Evolutionary conservation across 2,329 filamentous ascomycete genomes (phyloP), one percentile per base, ranked within the genome.

Genomic region (Myriosclerotinia scirpicola): DNA sequence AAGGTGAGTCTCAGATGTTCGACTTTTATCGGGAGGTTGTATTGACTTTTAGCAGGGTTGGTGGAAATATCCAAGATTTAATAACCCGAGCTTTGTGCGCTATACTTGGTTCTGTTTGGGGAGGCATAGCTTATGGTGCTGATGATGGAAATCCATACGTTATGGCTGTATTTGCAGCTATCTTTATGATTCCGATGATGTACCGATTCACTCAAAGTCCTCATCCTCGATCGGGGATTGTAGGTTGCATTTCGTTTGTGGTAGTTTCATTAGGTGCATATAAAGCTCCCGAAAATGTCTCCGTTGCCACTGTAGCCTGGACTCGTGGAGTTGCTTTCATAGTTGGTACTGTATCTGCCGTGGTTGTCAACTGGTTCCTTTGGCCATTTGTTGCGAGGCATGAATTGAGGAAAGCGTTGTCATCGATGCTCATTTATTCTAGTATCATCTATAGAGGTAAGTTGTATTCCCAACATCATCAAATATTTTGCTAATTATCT

Each of bases 301-400:
- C 81, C 0, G 73, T 79, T 5, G 74, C 76, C 3, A 72, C 77
- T 4, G 78, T 83, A 8, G 81, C 81, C 9, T 81, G 81, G 68
- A 80, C 81, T 46, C 78, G 80, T 52, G 84, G 84, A 0, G 69
- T 82, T 3, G 79, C 82, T 0, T 82, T 87, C 67, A 77, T 86
- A 2, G 74, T 85, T 30, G 85, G 85, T 2, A 81, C 85, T 3
- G 78, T 83, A 1, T 79, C 81, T 1, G 83, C 85, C 0, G 78
- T 87, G 14, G 68, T 85, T 0, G 80, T 86, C 17, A 87, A 86
- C 69, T 87, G 84, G 84, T 71, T 85, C 15, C 76, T 87, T 4
- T 87, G 85, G 85, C 85, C 85, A 2, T 87, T 87, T 69, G 80
- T 87, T 6, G 85, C 85, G 14, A 79, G 85, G 15, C 84, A 86